Evolutionary conservation across 768 basidiomycete species (phyloP).

Genomic region (Dentipellis fragilis): DNA sequence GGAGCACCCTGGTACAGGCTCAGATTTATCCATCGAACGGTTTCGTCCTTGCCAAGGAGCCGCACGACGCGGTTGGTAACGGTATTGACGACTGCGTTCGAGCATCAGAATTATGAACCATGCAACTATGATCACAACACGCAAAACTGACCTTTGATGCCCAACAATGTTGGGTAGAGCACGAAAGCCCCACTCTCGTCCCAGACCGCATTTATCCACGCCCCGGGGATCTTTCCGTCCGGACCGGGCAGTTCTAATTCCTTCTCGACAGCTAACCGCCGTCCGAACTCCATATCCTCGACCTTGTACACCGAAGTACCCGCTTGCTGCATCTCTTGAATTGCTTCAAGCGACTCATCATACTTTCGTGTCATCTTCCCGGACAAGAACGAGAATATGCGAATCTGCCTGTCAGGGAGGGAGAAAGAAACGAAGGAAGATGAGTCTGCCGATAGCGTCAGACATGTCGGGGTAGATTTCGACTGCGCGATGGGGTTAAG

Average conservation of each 20-base stretch:
- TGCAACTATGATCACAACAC: not conserved
- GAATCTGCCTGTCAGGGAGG: slow-evolving; percentile 86
- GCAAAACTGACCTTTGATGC: slow-evolving; percentile 71
- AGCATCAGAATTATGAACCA: not conserved
- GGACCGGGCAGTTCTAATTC: slow-evolving; percentile 80
- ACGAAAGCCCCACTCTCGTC: slow-evolving; percentile 96
- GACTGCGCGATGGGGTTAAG: slow-evolving; percentile 37
- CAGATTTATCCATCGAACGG: slow-evolving; percentile 80
- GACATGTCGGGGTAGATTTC: slow-evolving; percentile 84
- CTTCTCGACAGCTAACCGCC: slow-evolving; percentile 84
- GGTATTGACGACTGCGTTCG: slow-evolving; percentile 72
- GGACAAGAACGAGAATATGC: slow-evolving; percentile 83
- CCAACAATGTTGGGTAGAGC: slow-evolving; percentile 86
- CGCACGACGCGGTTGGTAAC: slow-evolving; percentile 88
- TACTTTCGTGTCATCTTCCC: slow-evolving; percentile 90
- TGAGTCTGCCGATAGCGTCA: slow-evolving; percentile 84
- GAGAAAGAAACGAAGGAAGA: slow-evolving; percentile 91
- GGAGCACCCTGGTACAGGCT: slow-evolving; percentile 91
- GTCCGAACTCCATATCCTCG: slow-evolving; percentile 99
- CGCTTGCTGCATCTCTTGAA: slow-evolving; percentile 98
- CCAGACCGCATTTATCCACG: slow-evolving; percentile 90
- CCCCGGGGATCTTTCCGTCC: slow-evolving; percentile 60
- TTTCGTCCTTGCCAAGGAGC: slow-evolving; percentile 89
- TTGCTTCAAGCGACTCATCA: slow-evolving; percentile 86
- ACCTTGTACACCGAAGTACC: slow-evolving; percentile 87